A percentile compares a stretch with the other conserved stretches of the same genome.
These are phyloP conservation scores for Neurospora sp. DNA, from an alignment of 495 filamentous ascomycete genomes.

Conservation along the genomic window DNA sequence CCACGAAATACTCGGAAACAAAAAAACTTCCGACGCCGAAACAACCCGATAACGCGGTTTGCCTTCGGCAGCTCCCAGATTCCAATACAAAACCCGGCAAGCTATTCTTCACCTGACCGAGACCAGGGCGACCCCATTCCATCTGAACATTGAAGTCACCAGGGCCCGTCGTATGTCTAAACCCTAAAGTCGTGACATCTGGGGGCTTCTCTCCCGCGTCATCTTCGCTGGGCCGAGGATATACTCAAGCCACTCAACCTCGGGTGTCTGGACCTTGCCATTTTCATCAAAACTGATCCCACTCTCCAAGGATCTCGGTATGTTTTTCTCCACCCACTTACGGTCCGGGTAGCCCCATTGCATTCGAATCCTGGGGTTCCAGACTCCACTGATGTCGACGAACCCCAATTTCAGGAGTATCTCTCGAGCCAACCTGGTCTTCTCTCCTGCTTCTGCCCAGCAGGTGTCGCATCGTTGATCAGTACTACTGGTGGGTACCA, in stretches of 20 bases:
- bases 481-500: background rate
- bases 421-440: background rate
- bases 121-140: background rate
- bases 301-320: background rate
- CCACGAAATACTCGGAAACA: background rate
- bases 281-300: too few relatives aligned
- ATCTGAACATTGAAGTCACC: background rate
- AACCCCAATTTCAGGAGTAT: background rate
- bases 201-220: background rate
- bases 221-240: background rate
- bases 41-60: background rate
- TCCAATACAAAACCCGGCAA: background rate
- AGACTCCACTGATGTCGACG: background rate
- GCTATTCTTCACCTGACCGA: background rate
- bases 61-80: background rate
- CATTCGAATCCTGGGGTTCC: background rate
- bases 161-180: background rate
- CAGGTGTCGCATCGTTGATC: background rate
- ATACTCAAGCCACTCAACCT: background rate
- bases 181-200: background rate
- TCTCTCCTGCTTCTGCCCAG: background rate
- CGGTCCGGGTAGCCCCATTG: background rate
- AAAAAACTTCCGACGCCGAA: background rate
- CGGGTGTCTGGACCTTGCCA: background rate
- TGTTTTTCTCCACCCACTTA: background rate